Evolutionary conservation across 2,329 filamentous ascomycete genomes (phyloP), one percentile per base, ranked within the genome.

Genomic region (Aspergillus calidoustus): DNA sequence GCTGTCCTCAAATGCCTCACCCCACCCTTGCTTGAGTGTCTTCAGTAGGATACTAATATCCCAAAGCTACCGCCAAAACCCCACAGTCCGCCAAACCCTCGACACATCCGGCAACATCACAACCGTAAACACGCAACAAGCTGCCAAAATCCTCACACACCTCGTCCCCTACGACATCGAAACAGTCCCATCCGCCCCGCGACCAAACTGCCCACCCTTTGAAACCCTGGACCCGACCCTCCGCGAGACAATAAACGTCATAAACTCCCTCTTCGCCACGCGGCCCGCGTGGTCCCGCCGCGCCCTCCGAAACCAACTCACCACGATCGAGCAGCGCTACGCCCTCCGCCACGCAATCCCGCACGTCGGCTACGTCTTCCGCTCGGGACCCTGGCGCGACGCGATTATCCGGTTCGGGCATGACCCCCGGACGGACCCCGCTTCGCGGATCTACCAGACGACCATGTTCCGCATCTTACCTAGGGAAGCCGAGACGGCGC

Each of bases 331-430:
- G 53, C 82, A 82, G 61, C 81, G 83, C 28, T 81, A 82, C 57
- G 77, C 81, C 19, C 79, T 97, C 63, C 90, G 92, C 69, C 86
- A 90, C 72, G 91, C 91, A 51, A 86, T 93, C 56, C 90, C 92
- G 65, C 94, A 95, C 70, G 88, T 92, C 4, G 93, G 91, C 8
- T 99, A 97, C 78, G 92, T 93, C 77, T 97, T 98, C 82, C 90
- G 91, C 62, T 92, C 91, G 23, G 95, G 95, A 0, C 93, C 95
- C 0, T 99, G 92, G 90, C 87, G 92, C 65, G 93, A 98, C 75
- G 89, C 91, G 3, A 87, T 97, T 57, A 87, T 97, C 65, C 88
- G 86, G 51, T 95, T 93, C 75, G 94, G 94, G 9, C 78, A 96
- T 22, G 95, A 99, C 73, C 95, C 95, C 3, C 87, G 95, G 41